These are phyloP conservation scores for Lathyrus oleraceus DNA, from an alignment of 306 rosid species.

Conservation along the genomic window DNA sequence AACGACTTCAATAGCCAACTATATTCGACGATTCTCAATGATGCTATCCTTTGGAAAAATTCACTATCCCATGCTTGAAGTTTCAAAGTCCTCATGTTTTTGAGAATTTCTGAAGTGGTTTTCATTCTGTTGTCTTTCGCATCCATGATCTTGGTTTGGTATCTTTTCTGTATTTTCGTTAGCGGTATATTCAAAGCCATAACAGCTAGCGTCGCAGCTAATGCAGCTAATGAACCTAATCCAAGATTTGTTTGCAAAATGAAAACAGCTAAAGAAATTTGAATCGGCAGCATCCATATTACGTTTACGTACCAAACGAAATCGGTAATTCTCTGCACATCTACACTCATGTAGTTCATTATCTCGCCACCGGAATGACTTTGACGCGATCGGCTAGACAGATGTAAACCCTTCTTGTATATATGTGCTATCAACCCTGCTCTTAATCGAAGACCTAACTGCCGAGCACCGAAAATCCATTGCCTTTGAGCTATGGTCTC, in stretches of 20 bases:
- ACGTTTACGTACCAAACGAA: constrained; percentile 75
- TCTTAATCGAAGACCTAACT: constrained; percentile 86
- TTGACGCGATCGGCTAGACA: constrained; percentile 76
- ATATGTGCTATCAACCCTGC: constrained; percentile 76
- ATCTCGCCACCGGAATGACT: constrained; percentile 86
- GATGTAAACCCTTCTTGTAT: constrained; percentile 69
- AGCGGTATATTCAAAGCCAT: constrained; percentile 80
- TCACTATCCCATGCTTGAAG: constrained; percentile 94
- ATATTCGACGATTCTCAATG: constrained; percentile 60
- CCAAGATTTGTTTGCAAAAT: constrained; percentile 76
- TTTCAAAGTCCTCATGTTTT: constrained; percentile 80
- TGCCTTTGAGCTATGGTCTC: constrained; percentile 89
- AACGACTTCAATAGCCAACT: constrained; percentile 72
- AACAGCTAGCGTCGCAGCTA: constrained; percentile 74
- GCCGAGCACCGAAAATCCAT: constrained; percentile 95
- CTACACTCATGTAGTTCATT: constrained; percentile 93
- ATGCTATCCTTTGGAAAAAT: constrained; percentile 63
- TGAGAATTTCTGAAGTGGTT: constrained; percentile 81
- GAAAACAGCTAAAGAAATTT: constrained; percentile 74
- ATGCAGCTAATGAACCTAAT: constrained; percentile 70
- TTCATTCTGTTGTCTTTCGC: constrained; percentile 91
- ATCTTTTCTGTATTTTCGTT: constrained; percentile 70
- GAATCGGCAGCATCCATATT: constrained; percentile 92
- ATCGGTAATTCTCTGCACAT: constrained; percentile 90
- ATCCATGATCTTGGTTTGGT: constrained; percentile 86